Evolutionary conservation across 352 stramenopile species (phyloP), one percentile per base, ranked within the genome.

Genomic region (Peronospora destructor): DNA sequence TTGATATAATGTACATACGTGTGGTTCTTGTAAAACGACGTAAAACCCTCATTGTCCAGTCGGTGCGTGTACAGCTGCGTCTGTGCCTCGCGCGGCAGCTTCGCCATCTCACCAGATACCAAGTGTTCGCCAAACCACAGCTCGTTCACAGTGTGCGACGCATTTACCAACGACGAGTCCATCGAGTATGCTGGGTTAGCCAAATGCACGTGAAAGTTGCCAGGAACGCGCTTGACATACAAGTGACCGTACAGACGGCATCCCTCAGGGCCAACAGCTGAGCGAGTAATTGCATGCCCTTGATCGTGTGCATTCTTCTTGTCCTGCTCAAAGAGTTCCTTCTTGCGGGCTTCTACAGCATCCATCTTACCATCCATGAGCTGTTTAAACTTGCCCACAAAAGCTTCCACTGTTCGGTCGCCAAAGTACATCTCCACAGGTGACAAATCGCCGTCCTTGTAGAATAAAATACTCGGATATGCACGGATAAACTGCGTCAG

Each of bases 1-100:
- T 99, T 99, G 59, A 98, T 97, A 80, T 99, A 98, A 73, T 99
- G 96, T 75, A 98, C 94, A 61, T 97, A 97, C 52, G 95, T 97
- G 69, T 97, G 86, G 71, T 98, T 97, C 63, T 95, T 92, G 59
- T 94, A 76, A 45, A 83, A 83, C 17, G 87, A 95, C 36, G 85
- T 82, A 51, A 96, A 99, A 7, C 81, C 59, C 39, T 87, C 68
- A 39, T 90, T 86, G 66, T 98, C 91, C 52, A 98, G 83, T 11
- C 94, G 87, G 62, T 95, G 82, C 63, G 88, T 97, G 69, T 97
- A 93, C 48, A 95, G 79, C 64, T 96, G 71, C 54, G 89, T 69
- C 45, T 95, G 86, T 32, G 87, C 87, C 29, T 86, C 81, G 51
- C 87, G 77, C 40, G 94, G 94, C 54, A 98, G 73, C 49, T 83